Evolutionary conservation across 2,329 filamentous ascomycete species (phyloP), one percentile per base, ranked within the genome.

Genomic region (Cladobotryum mycophilum): DNA sequence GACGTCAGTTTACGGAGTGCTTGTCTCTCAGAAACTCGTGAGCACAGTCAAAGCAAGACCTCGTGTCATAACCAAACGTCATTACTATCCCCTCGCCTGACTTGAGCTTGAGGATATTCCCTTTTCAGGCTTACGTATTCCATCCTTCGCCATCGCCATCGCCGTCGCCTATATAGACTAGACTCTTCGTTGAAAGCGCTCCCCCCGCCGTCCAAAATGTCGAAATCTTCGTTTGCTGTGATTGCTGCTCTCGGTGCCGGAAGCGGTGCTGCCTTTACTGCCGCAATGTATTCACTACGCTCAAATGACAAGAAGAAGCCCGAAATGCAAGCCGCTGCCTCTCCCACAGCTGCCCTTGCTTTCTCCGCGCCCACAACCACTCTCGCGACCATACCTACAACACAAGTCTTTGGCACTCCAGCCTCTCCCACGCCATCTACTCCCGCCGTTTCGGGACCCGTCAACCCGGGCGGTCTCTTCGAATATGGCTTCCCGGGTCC

Each of bases 401-500:
- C 83, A 49, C 82, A 85, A 45, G 73, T 74, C 60, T 76, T 75
- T 64, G 58, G 61, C 38, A 60, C 60, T 49, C 61, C 63, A 48
- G 52, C 61, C 58, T 55, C 63, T 61, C 62, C 60, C 55, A 61
- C 55, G 54, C 65, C 58, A 57, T 60, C 57, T 54, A 41, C 52
- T 17, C 44, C 52, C 20, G 61, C 68, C 30, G 56, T 64, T 45
- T 61, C 66, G 46, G 63, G 71, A 11, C 81, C 79, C 35, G 86
- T 91, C 62, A 79, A 92, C 68, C 87, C 88, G 4, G 73, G 83
- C 36, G 88, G 88, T 12, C 78, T 92, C 58, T 88, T 90, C 69
- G 80, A 90, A 60, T 92, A 92, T 66, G 88, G 93, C 62, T 96
- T 97, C 70, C 92, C 93, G 0, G 93, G 93, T 52, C 93, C 93